A percentile compares a stretch with the other conserved stretches of the same genome.
Conservation (phyloP, 805 yeast species). For the Saccharomycopsis sp. region DNA sequence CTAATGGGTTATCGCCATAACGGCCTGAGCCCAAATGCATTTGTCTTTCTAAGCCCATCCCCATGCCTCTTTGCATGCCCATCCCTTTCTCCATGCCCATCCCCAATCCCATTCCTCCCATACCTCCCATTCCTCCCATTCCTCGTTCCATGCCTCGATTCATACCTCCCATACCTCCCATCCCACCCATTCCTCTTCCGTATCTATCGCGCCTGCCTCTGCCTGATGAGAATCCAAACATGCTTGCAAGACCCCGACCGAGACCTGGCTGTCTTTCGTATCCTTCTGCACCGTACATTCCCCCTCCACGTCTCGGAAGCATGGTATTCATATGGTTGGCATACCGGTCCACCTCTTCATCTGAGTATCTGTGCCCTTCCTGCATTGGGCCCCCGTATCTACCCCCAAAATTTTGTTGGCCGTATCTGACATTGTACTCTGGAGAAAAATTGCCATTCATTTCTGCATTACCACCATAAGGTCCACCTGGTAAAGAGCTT, state of each 20-base stretch:
- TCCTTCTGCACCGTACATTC: background rate
- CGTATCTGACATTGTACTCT: constrained; percentile 5
- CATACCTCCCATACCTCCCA: no score
- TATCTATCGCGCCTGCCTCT: no score
- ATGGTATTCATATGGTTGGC: constrained; percentile 4
- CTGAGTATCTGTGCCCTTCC: constrained; percentile 6
- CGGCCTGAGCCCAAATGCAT: no score
- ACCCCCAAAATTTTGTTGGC: constrained; percentile 1
- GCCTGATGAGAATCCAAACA: no score
- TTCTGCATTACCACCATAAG: background rate
- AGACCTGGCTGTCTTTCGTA: background rate
- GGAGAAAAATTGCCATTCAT: constrained; percentile 3
- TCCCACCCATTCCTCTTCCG: no score
- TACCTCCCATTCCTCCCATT: no score
- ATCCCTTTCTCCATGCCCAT: background rate
- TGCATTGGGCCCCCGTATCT: no score
- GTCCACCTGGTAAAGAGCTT: constrained; percentile 5
- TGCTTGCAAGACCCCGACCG: background rate
- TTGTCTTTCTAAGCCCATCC: no score
- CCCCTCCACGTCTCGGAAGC: background rate
- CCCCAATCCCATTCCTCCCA: no score
- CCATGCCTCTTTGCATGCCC: constrained; percentile 6
- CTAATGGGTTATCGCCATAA: background rate
- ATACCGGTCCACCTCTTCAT: constrained; percentile 10
- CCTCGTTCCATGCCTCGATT: no score